Evolutionary conservation across 106 monocot species (phyloP), one percentile per base, ranked within the genome.

Genomic region (Vanilla planifolia): DNA sequence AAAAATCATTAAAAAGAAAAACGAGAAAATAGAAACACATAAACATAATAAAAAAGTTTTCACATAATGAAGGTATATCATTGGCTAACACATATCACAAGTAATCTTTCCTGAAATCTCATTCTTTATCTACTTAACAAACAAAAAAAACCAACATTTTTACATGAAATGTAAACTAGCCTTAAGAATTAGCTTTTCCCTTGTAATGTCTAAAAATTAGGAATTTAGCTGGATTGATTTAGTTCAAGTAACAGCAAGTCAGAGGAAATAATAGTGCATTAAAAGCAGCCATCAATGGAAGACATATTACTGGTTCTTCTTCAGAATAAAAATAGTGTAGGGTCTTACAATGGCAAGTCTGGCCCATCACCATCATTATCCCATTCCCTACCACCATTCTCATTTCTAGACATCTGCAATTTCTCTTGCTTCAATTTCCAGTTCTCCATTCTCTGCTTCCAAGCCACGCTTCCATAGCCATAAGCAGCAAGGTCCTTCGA

Each of bases 381-480:
- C 72, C 81, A 72, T 64, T 82, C 88, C 36, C 75, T 80, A 33
- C 71, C 77, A 44, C 85, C 89, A 56, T 71, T 74, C 25, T 85
- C 75, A 62, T 55, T 92, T 58, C 78, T 76, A 62, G 55, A 51
- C 59, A 77, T 56, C 56, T 84, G 79, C 72, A 80, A 19, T 60
- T 81, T 85, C 37, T 93, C 88, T 51, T 93, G 93, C 65, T 85
- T 93, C 69, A 84, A 82, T 51, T 81, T 92, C 88, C 88, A 93
- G 37, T 59, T 81, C 70, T 93, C 85, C 85, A 93, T 85, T 55
- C 93, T 76, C 60, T 85, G 82, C 74, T 93, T 93, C 93, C 93
- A 93, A 2, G 81, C 92, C 23, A 92, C 78, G 62, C 86, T 92
- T 55, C 92, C 92, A 75, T 92, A 92, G 2, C 92, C 92, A 70